Base-by-base conservation (phyloP, 805 yeast species). In the Komagataella mondaviorum region DNA sequence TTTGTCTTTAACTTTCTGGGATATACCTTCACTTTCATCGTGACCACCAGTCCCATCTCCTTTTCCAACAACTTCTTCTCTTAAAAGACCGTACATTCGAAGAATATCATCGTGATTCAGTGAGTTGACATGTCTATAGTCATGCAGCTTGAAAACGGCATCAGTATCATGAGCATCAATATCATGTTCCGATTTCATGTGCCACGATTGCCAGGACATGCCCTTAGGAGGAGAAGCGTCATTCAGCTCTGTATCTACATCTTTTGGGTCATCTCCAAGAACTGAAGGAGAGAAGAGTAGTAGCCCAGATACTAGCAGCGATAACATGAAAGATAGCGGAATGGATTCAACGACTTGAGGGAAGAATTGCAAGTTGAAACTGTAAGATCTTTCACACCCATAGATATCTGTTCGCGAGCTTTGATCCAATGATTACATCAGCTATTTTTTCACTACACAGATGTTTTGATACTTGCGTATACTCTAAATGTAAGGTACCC, bases 21-120 rank as follows among this genome's bases (percentile, higher is more conserved):
- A 70, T 53, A 83, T 74, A 43, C 71, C 71, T 55, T 79, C 83
- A 18, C 80, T 73, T 48, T 81, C 80, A 57, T 80, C 86, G 60
- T 84, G 91, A 16, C 74, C 70, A 1, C 96, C 96, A 81, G 84
- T 78, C 5, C 97, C 97, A 53, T 87, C 84, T 48, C 97, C 97
- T 56, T 78, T 84, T 8, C 97, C 97, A 14, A 88, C 83, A 23
- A 84, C 79, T 53, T 75, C 79, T 3, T 78, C 81, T 55, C 93
- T 76, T 48, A 74, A 69, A 51, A 91, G 67, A 2, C 99, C 99
- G 62, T 91, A 91, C 57, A 88, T 70, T 56, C 85, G 76, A 53
- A 91, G 64, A 45, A 91, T 84, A 62, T 91, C 98, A 18, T 65
- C 56, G 1, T 64, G 63, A 53, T 74, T 75, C 66, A 86, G 68